phyloP scores from a whole-genome alignment of 1,139 yeast genomes.

The Geotrichum histeridarum region DNA sequence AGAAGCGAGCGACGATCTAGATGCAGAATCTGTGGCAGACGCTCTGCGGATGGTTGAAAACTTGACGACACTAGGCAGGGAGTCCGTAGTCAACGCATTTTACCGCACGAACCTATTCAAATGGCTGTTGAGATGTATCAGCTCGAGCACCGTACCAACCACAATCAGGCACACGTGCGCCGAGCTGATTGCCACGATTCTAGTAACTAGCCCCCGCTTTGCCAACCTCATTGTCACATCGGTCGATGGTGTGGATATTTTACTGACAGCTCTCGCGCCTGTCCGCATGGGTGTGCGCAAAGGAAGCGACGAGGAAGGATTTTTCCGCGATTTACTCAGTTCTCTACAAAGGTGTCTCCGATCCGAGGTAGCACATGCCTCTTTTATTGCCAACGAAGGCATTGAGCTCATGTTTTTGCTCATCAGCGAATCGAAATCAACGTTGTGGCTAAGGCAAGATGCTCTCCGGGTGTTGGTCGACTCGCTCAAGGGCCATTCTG shows the following conservation, averaged over 20 bases:
- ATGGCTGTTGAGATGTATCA: constrained; percentile 24
- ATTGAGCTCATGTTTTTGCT: constrained; percentile 33
- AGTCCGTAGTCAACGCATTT: neutral
- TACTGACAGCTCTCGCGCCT: constrained; percentile 24
- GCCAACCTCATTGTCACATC: constrained; percentile 1
- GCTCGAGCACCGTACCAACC: constrained; percentile 19
- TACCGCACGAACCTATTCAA: constrained; percentile 20
- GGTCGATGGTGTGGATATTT: constrained; percentile 22
- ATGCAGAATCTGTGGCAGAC: constrained; percentile 19
- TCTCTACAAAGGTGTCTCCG: constrained; percentile 24
- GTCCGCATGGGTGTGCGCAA: constrained; percentile 20
- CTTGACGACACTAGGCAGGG: constrained; percentile 3
- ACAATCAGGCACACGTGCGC: constrained; percentile 27
- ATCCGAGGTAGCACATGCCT: constrained; percentile 23
- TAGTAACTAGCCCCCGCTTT: constrained; percentile 10
- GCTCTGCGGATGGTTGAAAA: constrained; percentile 17
- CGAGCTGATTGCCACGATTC: constrained; percentile 27
- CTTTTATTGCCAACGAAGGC: constrained; percentile 34
- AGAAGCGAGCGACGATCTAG: constrained; percentile 6
- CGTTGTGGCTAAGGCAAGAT: constrained; percentile 22
- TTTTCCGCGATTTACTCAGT: constrained; percentile 29
- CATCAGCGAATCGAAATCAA: constrained; percentile 10
- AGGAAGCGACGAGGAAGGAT: constrained; percentile 28
- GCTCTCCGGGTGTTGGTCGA: constrained; percentile 30
- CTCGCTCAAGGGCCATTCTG: constrained; percentile 24